Conservation (phyloP, 208 protist species). For the Strigomonas oncopelti region DNA sequence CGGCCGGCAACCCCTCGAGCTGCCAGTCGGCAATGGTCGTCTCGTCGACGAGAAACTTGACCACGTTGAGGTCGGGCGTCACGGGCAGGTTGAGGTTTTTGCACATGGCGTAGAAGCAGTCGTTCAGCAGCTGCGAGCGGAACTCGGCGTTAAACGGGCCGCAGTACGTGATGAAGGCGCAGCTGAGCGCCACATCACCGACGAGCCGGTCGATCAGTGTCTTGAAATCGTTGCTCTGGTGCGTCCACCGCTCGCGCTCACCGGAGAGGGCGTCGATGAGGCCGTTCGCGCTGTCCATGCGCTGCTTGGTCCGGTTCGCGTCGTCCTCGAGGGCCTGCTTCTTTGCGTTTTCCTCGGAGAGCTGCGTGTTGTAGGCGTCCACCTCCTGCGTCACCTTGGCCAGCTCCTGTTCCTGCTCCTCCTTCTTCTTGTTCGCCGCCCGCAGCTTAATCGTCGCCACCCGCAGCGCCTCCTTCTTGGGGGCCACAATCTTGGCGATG, state of each 20-base stretch:
- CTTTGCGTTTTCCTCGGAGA: conserved; percentile 92
- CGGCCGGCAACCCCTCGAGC: conserved; percentile 96
- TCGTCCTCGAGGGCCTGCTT: conserved; percentile 97
- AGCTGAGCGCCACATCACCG: conserved; percentile 96
- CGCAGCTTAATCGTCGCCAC: conserved; percentile 88
- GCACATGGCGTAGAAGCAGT: conserved; percentile 91
- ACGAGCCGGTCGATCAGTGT: conserved; percentile 93
- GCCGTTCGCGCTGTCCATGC: conserved; percentile 95
- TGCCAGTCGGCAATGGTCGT: conserved; percentile 97
- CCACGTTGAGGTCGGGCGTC: conserved; percentile 92
- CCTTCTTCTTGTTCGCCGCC: conserved; percentile 93
- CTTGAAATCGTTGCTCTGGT: conserved; percentile 96
- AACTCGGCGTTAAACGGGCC: conserved; percentile 98
- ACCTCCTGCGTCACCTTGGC: conserved; percentile 91
- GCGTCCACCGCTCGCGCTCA: conserved; percentile 96
- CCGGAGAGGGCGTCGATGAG: conserved; percentile 97
- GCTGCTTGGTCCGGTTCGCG: conserved; percentile 91
- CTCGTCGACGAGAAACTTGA: conserved; percentile 95
- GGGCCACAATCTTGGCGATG: conserved; percentile 95
- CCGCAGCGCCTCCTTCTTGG: conserved; percentile 93
- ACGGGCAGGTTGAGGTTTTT: conserved; percentile 89
- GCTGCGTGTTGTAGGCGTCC: conserved; percentile 90
- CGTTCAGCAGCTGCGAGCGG: conserved; percentile 90
- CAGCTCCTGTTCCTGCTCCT: conserved; percentile 94
- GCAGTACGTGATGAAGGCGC: conserved; percentile 98